phyloP scores from a whole-genome alignment of 345 rosid species.

The Eucalyptus regnans region DNA sequence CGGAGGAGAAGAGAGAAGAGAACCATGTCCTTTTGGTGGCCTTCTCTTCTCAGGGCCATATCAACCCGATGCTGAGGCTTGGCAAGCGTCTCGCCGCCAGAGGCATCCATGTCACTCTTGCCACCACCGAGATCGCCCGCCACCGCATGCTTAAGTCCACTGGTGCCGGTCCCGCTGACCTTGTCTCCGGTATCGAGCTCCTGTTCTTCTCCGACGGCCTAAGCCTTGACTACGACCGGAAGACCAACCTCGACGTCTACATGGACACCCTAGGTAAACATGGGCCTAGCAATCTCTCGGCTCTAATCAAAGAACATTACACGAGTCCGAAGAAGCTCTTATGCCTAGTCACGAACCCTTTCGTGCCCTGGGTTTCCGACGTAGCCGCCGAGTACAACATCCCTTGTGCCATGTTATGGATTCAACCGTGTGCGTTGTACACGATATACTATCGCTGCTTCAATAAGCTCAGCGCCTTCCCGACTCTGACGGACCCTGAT shows the following conservation, averaged over 20 bases:
- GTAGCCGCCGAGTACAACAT: slow-evolving; percentile 14
- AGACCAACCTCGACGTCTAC: slow-evolving; percentile 18
- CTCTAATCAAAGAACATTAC: slow-evolving; percentile 12
- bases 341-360: slow-evolving; percentile 31
- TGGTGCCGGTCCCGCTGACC: not conserved
- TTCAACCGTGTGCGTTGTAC: slow-evolving; percentile 31
- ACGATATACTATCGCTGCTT: slow-evolving; percentile 26
- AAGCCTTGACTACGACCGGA: slow-evolving; percentile 20
- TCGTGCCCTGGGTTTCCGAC: slow-evolving; percentile 37
- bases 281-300: slow-evolving; percentile 21
- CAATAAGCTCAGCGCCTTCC: slow-evolving; percentile 14
- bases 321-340: slow-evolving; percentile 12
- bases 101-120: slow-evolving; percentile 16
- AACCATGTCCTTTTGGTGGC: slow-evolving; percentile 14
- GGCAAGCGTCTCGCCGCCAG: slow-evolving; percentile 16
- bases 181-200: slow-evolving; percentile 10
- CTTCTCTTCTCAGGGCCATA: slow-evolving; percentile 23
- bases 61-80: slow-evolving; percentile 22
- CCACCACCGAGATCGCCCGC: slow-evolving; percentile 6
- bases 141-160: slow-evolving; percentile 5
- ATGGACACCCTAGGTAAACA: slow-evolving; percentile 4
- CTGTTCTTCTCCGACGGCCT: slow-evolving; percentile 36
- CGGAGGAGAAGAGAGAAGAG: not conserved
- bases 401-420: slow-evolving; percentile 50
- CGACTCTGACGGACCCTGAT: slow-evolving; percentile 11